Percentiles rank a stretch among this genome's conserved stretches.
These are phyloP conservation scores for Chaetomium sp. DNA, from an alignment of 2,329 filamentous ascomycete genomes.

Conservation along the genomic window DNA sequence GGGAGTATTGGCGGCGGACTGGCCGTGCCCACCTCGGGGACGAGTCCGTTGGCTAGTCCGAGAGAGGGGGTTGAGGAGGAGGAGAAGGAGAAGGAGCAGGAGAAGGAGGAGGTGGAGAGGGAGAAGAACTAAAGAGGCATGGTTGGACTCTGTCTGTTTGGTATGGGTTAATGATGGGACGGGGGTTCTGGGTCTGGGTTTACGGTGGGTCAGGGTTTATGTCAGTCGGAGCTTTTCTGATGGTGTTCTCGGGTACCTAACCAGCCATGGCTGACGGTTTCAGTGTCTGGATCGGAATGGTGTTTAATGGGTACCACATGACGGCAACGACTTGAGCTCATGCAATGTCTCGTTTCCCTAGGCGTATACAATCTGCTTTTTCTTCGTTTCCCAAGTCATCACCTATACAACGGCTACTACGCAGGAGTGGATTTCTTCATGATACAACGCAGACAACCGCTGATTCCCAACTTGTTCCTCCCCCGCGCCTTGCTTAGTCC, in stretches of 20 bases:
- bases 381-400: slow-evolving; percentile 3
- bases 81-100: slow-evolving; percentile 24
- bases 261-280: not conserved
- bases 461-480: not conserved
- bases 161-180: not conserved
- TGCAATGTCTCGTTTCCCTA: slow-evolving; percentile 3
- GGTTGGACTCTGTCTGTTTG: not conserved
- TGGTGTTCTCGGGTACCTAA: slow-evolving; percentile 9
- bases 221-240: not conserved
- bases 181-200: not conserved
- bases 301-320: not conserved
- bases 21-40: slow-evolving; percentile 64
- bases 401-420: not conserved
- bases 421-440: too few relatives aligned
- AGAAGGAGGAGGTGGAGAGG: not conserved
- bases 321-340: slow-evolving; percentile 4
- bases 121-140: slow-evolving; percentile 4
- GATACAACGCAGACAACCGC: not conserved
- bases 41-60: slow-evolving; percentile 51
- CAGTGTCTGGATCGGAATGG: not conserved
- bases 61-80: slow-evolving; percentile 43
- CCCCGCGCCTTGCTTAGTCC: not conserved
- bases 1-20: slow-evolving; percentile 67
- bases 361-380: not conserved
- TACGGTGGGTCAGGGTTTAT: not conserved